Evolutionary conservation across 2,329 filamentous ascomycete species (phyloP), one percentile per base, ranked within the genome.

Genomic region (Beauveria australis): DNA sequence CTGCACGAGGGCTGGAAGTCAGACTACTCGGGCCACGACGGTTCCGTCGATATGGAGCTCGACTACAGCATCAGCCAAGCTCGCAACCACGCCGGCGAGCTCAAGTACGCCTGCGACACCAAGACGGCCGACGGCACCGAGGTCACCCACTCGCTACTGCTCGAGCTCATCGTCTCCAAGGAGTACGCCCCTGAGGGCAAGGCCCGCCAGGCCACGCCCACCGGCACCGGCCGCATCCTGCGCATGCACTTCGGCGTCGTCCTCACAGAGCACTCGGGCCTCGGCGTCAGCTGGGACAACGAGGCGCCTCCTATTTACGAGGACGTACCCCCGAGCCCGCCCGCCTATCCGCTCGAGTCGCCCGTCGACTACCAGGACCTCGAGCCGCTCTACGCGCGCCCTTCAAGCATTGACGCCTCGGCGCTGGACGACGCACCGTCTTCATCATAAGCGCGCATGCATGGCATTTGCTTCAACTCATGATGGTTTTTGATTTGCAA

Each of bases 271-370:
- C 84, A 90, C 62, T 84, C 84, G 22, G 93, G 93, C 19, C 83
- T 96, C 71, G 92, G 93, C 55, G 92, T 99, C 68, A 91, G 89
- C 67, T 99, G 94, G 93, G 93, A 97, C 67, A 93, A 97, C 75
- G 93, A 99, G 78, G 87, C 90, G 69, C 93, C 93, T 14, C 93
- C 93, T 1, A 84, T 95, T 66, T 99, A 99, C 75, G 89, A 94
- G 74, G 91, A 97, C 70, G 92, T 97, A 47, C 92, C 93, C 1
- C 87, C 86, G 2, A 91, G 88, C 68, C 93, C 93, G 53, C 93
- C 93, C 0, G 81, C 79, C 6, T 92, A 92, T 74, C 77, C 71
- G 30, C 61, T 64, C 16, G 63, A 74, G 62, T 71, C 73, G 18
- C 73, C 72, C 2, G 64, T 74, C 46, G 71, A 74, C 61, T 77